phyloP scores from a whole-genome alignment of 2,329 filamentous ascomycete species.

The Cadophora gregata region DNA sequence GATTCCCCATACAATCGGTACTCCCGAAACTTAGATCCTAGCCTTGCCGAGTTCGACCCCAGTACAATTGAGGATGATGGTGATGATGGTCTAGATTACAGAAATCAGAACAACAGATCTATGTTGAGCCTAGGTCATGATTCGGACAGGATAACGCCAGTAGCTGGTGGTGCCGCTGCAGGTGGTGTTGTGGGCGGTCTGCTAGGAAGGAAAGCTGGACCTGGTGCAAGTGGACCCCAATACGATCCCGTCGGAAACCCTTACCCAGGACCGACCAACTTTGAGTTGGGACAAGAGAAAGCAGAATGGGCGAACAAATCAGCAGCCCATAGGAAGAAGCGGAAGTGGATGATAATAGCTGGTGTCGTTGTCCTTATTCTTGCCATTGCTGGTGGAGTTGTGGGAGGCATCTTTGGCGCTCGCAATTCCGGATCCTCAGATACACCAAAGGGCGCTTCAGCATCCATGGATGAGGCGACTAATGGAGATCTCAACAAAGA shows the following conservation, averaged over 20 bases:
- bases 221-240: constrained; percentile 34
- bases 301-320: constrained; percentile 67
- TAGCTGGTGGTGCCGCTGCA: constrained; percentile 47
- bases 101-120: constrained; percentile 56
- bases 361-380: constrained; percentile 69
- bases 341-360: constrained; percentile 72
- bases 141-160: constrained; percentile 36
- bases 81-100: constrained; percentile 77
- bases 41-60: constrained; percentile 57
- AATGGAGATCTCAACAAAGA: constrained; percentile 77
- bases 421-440: constrained; percentile 29
- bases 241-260: constrained; percentile 39
- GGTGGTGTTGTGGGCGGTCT: constrained; percentile 46
- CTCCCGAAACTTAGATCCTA: constrained; percentile 42
- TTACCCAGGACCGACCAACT: constrained; percentile 32
- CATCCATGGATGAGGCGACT: constrained; percentile 61
- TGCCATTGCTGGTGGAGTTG: constrained; percentile 74
- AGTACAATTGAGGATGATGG: constrained; percentile 85
- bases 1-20: constrained; percentile 41
- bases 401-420: constrained; percentile 61
- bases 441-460: constrained; percentile 50
- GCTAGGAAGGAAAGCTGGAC: constrained; percentile 37
- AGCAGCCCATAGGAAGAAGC: constrained; percentile 65
- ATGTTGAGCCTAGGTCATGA: constrained; percentile 48
- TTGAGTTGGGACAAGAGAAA: constrained; percentile 59